phyloP scores from a whole-genome alignment of 768 basidiomycete genomes.

The Naganishia kalamii region DNA sequence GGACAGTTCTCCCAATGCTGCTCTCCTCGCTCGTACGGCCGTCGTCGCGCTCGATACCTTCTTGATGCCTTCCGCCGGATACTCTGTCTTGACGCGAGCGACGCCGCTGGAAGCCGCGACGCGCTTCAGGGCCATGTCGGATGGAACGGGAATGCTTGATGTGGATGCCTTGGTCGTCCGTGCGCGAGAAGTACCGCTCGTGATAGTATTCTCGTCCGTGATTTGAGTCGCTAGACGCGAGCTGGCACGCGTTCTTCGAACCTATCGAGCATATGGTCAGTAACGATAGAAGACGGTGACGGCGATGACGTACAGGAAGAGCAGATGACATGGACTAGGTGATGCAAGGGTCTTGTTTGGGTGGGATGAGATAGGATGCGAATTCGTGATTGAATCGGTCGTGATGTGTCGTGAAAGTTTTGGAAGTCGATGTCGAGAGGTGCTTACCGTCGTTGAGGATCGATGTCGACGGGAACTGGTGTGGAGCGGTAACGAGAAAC shows the following conservation, averaged over 20 bases:
- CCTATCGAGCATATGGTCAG: background rate
- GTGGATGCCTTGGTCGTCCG: conserved; percentile 17
- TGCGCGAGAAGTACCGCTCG: conserved; percentile 31
- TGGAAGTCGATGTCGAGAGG: background rate
- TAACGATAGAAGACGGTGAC: background rate
- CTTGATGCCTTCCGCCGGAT: background rate
- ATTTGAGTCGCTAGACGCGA: conserved; percentile 8
- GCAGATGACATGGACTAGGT: conserved; percentile 1
- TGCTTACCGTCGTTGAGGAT: conserved; percentile 3
- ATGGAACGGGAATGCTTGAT: conserved; percentile 5
- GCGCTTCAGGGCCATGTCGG: background rate
- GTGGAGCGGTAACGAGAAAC: background rate
- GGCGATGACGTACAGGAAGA: background rate
- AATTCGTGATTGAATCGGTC: conserved; percentile 3
- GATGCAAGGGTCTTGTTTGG: background rate
- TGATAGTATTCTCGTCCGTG: conserved; percentile 23
- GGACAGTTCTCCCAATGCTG: conserved; percentile 23
- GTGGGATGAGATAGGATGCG: background rate
- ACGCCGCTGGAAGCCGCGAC: background rate
- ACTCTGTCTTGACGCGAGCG: background rate
- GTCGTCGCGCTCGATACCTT: conserved; percentile 9
- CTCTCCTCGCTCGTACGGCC: conserved; percentile 12
- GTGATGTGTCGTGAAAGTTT: conserved; percentile 7
- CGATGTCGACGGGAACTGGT: background rate
- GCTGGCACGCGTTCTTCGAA: conserved; percentile 16